Evolutionary conservation across 2,329 filamentous ascomycete species (phyloP).

Genomic region (Hypoxylon sp.): DNA sequence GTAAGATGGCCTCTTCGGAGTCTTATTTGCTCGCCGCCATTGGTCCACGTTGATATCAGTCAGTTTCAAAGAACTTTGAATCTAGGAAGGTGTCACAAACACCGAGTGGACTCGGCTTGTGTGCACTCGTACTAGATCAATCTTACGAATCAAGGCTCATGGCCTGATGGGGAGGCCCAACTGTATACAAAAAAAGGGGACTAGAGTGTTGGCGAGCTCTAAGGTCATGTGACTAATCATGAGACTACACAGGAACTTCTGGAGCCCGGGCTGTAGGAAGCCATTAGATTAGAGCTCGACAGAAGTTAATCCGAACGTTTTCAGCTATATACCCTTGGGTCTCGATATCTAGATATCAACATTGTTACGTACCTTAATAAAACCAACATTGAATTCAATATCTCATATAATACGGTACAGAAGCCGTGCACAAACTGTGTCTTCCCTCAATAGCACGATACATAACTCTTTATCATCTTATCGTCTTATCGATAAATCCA

Average conservation of each 20-base stretch:
- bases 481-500: constrained; percentile 1
- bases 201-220: no score
- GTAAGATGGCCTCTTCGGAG: constrained; percentile 4
- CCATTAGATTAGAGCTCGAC: no score
- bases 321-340: no score
- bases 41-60: constrained; percentile 4
- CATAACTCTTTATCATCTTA: constrained; percentile 5
- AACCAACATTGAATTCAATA: constrained; percentile 1
- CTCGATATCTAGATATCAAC: no score
- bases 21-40: constrained; percentile 10
- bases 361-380: not conserved
- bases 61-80: not conserved
- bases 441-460: not conserved
- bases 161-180: no score
- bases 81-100: constrained; percentile 21
- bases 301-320: no score
- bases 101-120: not conserved
- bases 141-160: no score
- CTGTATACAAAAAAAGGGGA: no score
- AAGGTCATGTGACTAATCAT: no score
- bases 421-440: not conserved
- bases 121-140: no score
- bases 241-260: no score
- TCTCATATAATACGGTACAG: constrained; percentile 4
- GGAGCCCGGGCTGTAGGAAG: no score